A percentile compares a stretch with the other conserved stretches of the same genome.
Conservation (phyloP, 495 filamentous ascomycete species). For the Tuber calosporum region DNA sequence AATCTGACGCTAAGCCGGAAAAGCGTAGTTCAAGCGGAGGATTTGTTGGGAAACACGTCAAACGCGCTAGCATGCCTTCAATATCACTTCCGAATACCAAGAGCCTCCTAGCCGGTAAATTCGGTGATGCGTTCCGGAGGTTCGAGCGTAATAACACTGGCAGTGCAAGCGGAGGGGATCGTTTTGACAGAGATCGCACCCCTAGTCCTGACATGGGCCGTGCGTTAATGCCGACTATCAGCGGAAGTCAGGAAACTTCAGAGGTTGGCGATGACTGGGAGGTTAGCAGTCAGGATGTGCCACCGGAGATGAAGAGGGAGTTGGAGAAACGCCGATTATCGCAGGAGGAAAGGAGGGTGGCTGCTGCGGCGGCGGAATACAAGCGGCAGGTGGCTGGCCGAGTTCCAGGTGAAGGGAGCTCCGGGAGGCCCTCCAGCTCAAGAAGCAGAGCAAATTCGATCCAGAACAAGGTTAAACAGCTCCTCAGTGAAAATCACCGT, state of each 20-base stretch:
- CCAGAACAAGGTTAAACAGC: slow-evolving; percentile 76
- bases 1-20: slow-evolving; percentile 58
- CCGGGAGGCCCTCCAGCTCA: slow-evolving; percentile 47
- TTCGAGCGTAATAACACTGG: slow-evolving; percentile 65
- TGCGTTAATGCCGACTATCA: slow-evolving; percentile 56
- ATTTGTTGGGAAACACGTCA: slow-evolving; percentile 57
- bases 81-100: slow-evolving; percentile 60
- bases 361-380: slow-evolving; percentile 85
- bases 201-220: slow-evolving; percentile 46
- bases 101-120: slow-evolving; percentile 78
- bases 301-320: slow-evolving; percentile 84
- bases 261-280: slow-evolving; percentile 62
- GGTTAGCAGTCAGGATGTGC: slow-evolving; percentile 59
- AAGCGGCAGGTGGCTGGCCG: slow-evolving; percentile 64
- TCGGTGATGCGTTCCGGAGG: slow-evolving; percentile 89
- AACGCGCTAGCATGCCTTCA: slow-evolving; percentile 73
- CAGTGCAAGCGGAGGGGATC: slow-evolving; percentile 39
- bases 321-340: slow-evolving; percentile 76
- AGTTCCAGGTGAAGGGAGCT: slow-evolving; percentile 47
- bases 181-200: slow-evolving; percentile 41
- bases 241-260: slow-evolving; percentile 67
- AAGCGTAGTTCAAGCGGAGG: slow-evolving; percentile 56
- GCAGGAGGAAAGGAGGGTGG: slow-evolving; percentile 88
- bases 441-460: slow-evolving; percentile 68
- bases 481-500: slow-evolving; percentile 69